Percentiles rank a stretch among this genome's conserved stretches.
Evolutionary conservation across 2,329 filamentous ascomycete species (phyloP).

Genomic region (Talaromyces piceae): DNA sequence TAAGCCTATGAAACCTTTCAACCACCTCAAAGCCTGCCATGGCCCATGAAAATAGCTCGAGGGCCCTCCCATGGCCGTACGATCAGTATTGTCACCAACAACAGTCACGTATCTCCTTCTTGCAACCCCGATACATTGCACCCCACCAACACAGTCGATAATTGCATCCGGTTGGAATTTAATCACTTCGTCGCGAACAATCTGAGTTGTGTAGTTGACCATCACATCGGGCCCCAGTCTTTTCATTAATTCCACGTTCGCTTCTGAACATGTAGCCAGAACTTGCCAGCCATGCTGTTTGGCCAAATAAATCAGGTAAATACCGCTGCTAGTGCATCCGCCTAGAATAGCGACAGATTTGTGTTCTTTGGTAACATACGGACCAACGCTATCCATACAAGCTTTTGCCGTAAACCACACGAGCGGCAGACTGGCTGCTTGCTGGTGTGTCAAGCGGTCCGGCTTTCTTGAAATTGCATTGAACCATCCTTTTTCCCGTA

Average conservation of each 20-base stretch:
- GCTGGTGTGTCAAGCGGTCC: neutral
- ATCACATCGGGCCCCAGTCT: neutral
- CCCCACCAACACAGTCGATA: conserved; percentile 1
- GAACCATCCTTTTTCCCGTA: neutral
- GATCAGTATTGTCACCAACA: neutral
- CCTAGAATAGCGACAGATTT: neutral
- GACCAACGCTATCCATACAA: neutral
- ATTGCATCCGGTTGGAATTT: neutral
- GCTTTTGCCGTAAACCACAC: conserved; percentile 1
- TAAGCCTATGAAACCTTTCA: neutral
- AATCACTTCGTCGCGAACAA: neutral
- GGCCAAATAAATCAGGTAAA: neutral
- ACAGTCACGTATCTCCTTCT: neutral
- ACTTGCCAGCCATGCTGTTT: neutral
- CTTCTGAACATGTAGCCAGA: neutral
- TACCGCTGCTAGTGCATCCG: neutral
- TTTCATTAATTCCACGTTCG: neutral
- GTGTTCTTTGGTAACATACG: neutral
- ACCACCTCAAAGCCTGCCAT: neutral
- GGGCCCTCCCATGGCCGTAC: neutral
- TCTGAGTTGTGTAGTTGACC: neutral
- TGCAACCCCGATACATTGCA: neutral
- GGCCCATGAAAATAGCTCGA: neutral
- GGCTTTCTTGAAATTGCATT: neutral
- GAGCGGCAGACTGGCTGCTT: neutral